Evolutionary conservation across 257 asterid genomes (phyloP).

Genomic region (Prunella vulgaris): DNA sequence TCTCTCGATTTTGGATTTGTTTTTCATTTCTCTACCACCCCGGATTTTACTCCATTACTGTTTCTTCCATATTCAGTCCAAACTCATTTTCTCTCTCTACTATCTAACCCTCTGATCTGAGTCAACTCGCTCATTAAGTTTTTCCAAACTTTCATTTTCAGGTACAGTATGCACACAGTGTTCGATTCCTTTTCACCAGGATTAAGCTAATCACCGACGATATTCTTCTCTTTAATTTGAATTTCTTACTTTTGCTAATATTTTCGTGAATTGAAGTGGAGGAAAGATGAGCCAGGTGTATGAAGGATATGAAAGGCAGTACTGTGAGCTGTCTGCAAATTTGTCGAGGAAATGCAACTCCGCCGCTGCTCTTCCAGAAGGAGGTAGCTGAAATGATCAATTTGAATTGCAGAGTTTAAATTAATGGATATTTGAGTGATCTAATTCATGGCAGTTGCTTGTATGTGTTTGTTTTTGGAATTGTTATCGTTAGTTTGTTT

Average conservation of each 20-base stretch:
- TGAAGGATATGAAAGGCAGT: constrained; percentile 90
- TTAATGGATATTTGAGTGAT: constrained; percentile 16
- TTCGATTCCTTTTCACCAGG: neutral
- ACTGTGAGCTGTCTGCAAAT: constrained; percentile 88
- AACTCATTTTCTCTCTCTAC: constrained; percentile 8
- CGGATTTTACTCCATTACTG: neutral
- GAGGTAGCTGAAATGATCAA: constrained; percentile 45
- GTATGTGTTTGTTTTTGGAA: neutral
- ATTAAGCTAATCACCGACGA: neutral
- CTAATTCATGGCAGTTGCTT: constrained; percentile 7
- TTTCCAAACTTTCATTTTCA: constrained; percentile 13
- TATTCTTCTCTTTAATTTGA: neutral
- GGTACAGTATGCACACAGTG: neutral
- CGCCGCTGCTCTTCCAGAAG: constrained; percentile 59
- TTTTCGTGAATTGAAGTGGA: constrained; percentile 20
- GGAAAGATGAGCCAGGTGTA: constrained; percentile 77
- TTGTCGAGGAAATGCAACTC: constrained; percentile 71
- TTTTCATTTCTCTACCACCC: neutral
- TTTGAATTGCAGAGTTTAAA: neutral
- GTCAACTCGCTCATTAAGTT: constrained; percentile 23
- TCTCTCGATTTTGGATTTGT: neutral
- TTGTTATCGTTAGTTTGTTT: neutral
- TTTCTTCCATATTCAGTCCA: constrained; percentile 13
- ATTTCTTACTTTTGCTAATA: neutral
- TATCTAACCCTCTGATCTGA: constrained; percentile 26